Evolutionary conservation across 2,329 filamentous ascomycete species (phyloP).

Genomic region (Eurotiales sp.): DNA sequence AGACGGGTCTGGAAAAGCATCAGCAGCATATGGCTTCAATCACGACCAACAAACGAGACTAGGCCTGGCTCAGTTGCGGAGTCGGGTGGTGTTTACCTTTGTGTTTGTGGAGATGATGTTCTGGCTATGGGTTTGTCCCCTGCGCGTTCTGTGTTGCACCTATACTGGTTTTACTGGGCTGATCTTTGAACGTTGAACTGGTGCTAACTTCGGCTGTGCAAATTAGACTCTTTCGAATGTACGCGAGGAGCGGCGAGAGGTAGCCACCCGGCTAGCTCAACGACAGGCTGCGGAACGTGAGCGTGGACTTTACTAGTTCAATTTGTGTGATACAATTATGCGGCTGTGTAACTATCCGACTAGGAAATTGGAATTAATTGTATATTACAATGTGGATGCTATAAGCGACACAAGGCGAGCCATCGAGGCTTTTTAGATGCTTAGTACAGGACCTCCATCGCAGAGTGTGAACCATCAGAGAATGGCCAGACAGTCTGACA

Average conservation of each 20-base stretch:
- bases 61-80: slow-evolving; percentile 68
- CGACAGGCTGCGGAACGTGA: slow-evolving; percentile 16
- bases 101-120: slow-evolving; percentile 76
- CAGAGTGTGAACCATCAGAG: too few species aligned
- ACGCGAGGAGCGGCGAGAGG: slow-evolving; percentile 35
- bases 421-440: too few species aligned
- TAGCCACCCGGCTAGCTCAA: slow-evolving; percentile 21
- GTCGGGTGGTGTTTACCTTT: slow-evolving; percentile 79
- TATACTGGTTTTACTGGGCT: not conserved
- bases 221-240: slow-evolving; percentile 32
- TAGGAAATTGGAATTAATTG: not conserved
- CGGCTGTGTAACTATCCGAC: too few species aligned
- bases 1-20: too few species aligned
- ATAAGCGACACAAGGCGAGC: too few species aligned
- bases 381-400: too few species aligned
- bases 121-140: slow-evolving; percentile 73
- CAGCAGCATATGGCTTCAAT: slow-evolving; percentile 10
- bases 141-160: not conserved
- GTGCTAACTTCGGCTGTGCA: not conserved
- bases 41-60: slow-evolving; percentile 18
- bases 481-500: too few species aligned
- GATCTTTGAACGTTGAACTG: not conserved
- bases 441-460: too few species aligned
- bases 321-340: too few species aligned
- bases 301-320: slow-evolving; percentile 2